Evolutionary conservation across 805 yeast species (phyloP).

Genomic region (Ogataea pilisensis): DNA sequence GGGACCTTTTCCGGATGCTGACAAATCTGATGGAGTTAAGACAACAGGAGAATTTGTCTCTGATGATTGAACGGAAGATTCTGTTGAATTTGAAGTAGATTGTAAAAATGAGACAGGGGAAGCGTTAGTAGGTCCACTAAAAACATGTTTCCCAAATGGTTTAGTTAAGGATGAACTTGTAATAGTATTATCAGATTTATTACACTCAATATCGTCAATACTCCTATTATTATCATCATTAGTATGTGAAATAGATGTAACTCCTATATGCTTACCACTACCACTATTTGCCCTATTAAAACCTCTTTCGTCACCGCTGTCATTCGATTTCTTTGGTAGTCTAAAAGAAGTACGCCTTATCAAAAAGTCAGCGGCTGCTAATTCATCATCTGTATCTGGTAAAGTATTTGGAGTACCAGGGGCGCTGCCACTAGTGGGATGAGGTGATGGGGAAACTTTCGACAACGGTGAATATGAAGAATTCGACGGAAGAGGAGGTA

Average conservation of each 20-base stretch:
- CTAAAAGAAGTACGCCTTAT: conserved; percentile 26
- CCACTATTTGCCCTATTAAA: background rate
- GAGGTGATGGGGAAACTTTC: conserved; percentile 17
- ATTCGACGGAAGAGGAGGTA: conserved; percentile 7
- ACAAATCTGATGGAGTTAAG: background rate
- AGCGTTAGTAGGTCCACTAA: background rate
- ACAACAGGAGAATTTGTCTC: background rate
- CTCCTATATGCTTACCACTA: background rate
- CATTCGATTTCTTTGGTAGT: conserved; percentile 13
- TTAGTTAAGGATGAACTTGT: background rate
- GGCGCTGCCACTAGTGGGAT: conserved; percentile 13
- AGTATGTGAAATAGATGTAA: background rate
- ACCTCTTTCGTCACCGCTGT: background rate
- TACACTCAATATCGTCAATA: background rate
- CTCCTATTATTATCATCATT: background rate
- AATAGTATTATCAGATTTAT: background rate
- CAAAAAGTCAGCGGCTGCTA: conserved; percentile 4
- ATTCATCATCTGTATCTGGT: conserved; percentile 7
- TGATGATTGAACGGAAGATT: conserved; percentile 1
- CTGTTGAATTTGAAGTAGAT: background rate
- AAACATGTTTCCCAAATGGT: background rate
- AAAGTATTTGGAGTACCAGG: conserved; percentile 14
- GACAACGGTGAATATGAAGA: conserved; percentile 5
- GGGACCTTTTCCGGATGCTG: background rate
- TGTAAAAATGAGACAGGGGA: background rate